A percentile compares a stretch with the other conserved stretches of the same genome.
phyloP scores from a whole-genome alignment of 805 yeast genomes.

The Candida nemodendra region DNA sequence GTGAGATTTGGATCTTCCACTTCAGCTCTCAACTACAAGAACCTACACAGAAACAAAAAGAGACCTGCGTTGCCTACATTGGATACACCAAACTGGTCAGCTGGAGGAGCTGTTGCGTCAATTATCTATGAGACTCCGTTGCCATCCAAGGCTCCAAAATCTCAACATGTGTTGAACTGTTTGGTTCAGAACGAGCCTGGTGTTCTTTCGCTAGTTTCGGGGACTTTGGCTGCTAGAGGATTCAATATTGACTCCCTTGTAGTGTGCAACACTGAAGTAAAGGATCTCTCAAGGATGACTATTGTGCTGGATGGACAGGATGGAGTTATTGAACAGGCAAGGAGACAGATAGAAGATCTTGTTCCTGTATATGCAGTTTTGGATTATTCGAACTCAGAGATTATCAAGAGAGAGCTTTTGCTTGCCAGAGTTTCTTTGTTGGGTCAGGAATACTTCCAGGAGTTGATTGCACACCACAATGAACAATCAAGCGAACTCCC shows the following conservation, averaged over 20 bases:
- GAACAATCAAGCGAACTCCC: conserved; percentile 44
- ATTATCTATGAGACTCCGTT: conserved; percentile 89
- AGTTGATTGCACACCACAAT: conserved; percentile 82
- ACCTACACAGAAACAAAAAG: conserved; percentile 78
- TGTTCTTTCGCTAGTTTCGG: conserved; percentile 88
- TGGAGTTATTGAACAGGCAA: conserved; percentile 95
- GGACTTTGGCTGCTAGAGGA: conserved; percentile 96
- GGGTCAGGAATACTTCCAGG: conserved; percentile 98
- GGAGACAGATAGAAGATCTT: conserved; percentile 95
- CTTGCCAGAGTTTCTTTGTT: conserved; percentile 88
- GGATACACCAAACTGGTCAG: conserved; percentile 92
- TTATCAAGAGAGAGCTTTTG: conserved; percentile 86
- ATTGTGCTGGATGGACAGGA: conserved; percentile 92
- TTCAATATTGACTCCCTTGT: conserved; percentile 97
- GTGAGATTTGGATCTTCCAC: conserved; percentile 52
- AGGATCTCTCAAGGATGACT: conserved; percentile 95
- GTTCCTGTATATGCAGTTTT: conserved; percentile 98
- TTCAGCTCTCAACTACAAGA: conserved; percentile 92
- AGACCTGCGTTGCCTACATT: conserved; percentile 91
- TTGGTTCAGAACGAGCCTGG: conserved; percentile 99
- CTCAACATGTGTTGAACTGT: conserved; percentile 92
- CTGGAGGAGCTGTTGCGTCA: conserved; percentile 95
- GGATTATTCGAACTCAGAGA: conserved; percentile 87
- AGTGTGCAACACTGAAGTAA: conserved; percentile 94
- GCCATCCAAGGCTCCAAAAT: conserved; percentile 58